A percentile compares a stretch with the other conserved stretches of the same genome.
Conservation (phyloP, 306 rosid species). For the Vachellia collinsii region DNA sequence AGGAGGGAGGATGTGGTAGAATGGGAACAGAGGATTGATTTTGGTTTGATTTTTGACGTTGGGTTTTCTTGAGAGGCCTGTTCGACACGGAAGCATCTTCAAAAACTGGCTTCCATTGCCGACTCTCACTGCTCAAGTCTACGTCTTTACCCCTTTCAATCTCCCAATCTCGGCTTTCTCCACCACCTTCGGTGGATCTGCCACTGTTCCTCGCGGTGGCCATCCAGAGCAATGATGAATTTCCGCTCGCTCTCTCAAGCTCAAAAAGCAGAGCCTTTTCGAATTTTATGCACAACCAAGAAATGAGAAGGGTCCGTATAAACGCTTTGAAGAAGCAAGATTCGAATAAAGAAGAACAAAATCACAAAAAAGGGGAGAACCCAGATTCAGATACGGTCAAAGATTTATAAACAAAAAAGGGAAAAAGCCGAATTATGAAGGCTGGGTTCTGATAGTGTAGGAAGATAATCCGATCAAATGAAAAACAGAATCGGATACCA, state of each 20-base stretch:
- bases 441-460: conserved; percentile 35
- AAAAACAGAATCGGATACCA: conserved; percentile 63
- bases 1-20: conserved; percentile 29
- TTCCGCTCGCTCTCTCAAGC: conserved; percentile 56
- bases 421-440: conserved; percentile 17
- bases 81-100: conserved; percentile 60
- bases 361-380: not conserved
- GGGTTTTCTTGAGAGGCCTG: conserved; percentile 84
- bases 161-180: conserved; percentile 50
- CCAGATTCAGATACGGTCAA: conserved; percentile 39
- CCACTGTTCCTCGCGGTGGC: conserved; percentile 55
- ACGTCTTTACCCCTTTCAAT: conserved; percentile 44
- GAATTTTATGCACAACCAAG: not conserved
- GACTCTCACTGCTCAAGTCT: conserved; percentile 45
- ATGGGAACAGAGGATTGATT: conserved; percentile 43
- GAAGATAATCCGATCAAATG: conserved; percentile 47
- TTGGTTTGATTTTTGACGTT: conserved; percentile 43
- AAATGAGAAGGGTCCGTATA: conserved; percentile 31
- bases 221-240: conserved; percentile 39
- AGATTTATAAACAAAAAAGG: conserved; percentile 26
- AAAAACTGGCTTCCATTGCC: conserved; percentile 60
- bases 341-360: conserved; percentile 19
- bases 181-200: conserved; percentile 50
- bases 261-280: conserved; percentile 11
- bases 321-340: not conserved